Evolutionary conservation across 2,329 filamentous ascomycete species (phyloP).

Genomic region (Penicillium paneum): DNA sequence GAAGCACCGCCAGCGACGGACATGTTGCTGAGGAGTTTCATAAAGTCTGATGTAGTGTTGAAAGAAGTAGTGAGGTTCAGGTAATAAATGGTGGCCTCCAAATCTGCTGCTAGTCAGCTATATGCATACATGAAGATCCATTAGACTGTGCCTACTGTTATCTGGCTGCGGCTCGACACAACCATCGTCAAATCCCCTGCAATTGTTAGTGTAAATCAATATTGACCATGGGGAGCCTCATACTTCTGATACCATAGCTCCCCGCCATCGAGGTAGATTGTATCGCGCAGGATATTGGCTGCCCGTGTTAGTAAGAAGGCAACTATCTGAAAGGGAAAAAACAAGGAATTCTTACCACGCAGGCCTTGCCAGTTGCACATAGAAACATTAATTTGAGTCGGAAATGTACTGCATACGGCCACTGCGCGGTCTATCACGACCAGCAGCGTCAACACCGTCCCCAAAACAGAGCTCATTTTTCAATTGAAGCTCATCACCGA

Average conservation of each 20-base stretch:
- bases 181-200: constrained; percentile 13
- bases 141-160: background rate
- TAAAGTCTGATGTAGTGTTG: constrained; percentile 15
- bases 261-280: constrained; percentile 18
- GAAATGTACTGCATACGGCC: constrained; percentile 4
- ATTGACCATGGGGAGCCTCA: background rate
- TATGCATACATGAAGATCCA: background rate
- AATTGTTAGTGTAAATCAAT: background rate
- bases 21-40: constrained; percentile 30
- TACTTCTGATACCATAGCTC: constrained; percentile 15
- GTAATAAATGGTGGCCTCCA: constrained; percentile 11
- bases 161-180: background rate
- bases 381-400: constrained; percentile 12
- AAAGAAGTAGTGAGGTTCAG: constrained; percentile 17
- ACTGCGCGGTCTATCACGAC: background rate
- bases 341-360: constrained; percentile 3
- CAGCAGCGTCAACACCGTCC: background rate
- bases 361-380: constrained; percentile 19
- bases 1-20: constrained; percentile 25
- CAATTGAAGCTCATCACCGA: background rate
- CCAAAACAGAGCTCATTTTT: constrained; percentile 1
- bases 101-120: constrained; percentile 7
- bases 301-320: background rate
- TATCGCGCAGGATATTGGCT: constrained; percentile 21
- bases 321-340: too few species aligned